Conservation (phyloP, 805 yeast genomes). For the Metschnikowia santaceciliae region DNA sequence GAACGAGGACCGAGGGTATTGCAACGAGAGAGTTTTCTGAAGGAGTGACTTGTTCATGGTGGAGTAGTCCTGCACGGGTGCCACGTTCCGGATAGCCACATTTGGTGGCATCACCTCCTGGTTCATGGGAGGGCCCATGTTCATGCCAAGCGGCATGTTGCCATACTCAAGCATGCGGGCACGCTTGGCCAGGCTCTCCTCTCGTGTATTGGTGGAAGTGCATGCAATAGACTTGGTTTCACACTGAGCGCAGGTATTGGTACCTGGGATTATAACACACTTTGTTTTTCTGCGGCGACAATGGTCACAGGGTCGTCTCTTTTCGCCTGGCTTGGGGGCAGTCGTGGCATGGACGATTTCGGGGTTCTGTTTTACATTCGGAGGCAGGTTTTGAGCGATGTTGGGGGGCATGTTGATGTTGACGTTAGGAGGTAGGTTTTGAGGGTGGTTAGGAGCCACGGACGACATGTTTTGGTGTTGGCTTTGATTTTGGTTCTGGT, state of each 20-base stretch:
- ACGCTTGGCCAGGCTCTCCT: conserved; percentile 47
- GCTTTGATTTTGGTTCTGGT: neutral
- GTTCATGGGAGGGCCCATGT: conserved; percentile 11
- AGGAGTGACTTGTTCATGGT: conserved; percentile 58
- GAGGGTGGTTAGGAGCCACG: too few relatives aligned
- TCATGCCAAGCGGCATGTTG: conserved; percentile 4
- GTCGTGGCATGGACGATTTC: too few relatives aligned
- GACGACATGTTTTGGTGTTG: neutral
- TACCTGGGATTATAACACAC: conserved; percentile 66
- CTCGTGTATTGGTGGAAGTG: conserved; percentile 46
- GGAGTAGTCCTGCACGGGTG: conserved; percentile 67
- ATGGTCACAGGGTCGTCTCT: conserved; percentile 73
- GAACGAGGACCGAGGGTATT: conserved; percentile 86
- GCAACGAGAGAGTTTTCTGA: conserved; percentile 68
- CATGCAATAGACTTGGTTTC: conserved; percentile 71
- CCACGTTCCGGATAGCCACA: conserved; percentile 47
- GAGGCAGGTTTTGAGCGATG: neutral
- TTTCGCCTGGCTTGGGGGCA: conserved; percentile 19
- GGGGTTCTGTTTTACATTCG: neutral
- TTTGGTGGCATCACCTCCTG: conserved; percentile 32
- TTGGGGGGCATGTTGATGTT: neutral
- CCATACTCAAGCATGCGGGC: conserved; percentile 16
- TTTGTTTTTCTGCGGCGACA: conserved; percentile 77
- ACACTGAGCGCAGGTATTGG: conserved; percentile 69
- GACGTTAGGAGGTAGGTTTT: neutral